phyloP scores from a whole-genome alignment of 768 basidiomycete species.

The Rossbeevera mucosa region DNA sequence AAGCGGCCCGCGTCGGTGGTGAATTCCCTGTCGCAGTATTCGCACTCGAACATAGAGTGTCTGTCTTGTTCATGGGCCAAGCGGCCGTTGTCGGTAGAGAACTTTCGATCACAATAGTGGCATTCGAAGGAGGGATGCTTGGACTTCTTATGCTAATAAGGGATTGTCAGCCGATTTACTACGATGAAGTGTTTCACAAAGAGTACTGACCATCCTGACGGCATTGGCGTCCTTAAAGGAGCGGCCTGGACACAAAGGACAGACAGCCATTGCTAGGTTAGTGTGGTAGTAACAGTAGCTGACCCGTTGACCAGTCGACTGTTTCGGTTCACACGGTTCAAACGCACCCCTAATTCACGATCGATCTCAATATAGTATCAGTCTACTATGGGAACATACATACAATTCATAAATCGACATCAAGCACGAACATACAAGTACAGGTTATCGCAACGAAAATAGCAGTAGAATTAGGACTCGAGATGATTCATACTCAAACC shows the following conservation, averaged over 20 bases:
- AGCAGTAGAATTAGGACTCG: neutral
- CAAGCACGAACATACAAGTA: constrained; percentile 1
- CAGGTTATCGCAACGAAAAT: neutral
- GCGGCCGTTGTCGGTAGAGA: constrained; percentile 3
- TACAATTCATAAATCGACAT: constrained; percentile 3
- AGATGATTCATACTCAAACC: constrained; percentile 11
- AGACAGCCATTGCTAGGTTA: constrained; percentile 14
- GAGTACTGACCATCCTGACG: constrained; percentile 14
- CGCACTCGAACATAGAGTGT: constrained; percentile 13
- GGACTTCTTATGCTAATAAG: constrained; percentile 10
- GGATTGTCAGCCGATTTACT: neutral
- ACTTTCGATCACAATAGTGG: constrained; percentile 10
- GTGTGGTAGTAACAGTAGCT: neutral
- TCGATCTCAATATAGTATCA: no score
- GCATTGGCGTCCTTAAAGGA: constrained; percentile 10
- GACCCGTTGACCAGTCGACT: no score
- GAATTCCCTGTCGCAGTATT: constrained; percentile 13
- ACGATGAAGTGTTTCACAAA: neutral
- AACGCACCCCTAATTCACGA: no score
- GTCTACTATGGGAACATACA: neutral
- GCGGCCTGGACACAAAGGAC: constrained; percentile 16
- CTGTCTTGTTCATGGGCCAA: constrained; percentile 9
- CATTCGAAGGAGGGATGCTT: constrained; percentile 17
- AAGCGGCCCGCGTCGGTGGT: neutral
- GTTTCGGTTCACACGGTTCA: constrained; percentile 15